Evolutionary conservation across 106 monocot genomes (phyloP), one percentile per base, ranked within the genome.

Genomic region (Dioscorea zingiberensis): DNA sequence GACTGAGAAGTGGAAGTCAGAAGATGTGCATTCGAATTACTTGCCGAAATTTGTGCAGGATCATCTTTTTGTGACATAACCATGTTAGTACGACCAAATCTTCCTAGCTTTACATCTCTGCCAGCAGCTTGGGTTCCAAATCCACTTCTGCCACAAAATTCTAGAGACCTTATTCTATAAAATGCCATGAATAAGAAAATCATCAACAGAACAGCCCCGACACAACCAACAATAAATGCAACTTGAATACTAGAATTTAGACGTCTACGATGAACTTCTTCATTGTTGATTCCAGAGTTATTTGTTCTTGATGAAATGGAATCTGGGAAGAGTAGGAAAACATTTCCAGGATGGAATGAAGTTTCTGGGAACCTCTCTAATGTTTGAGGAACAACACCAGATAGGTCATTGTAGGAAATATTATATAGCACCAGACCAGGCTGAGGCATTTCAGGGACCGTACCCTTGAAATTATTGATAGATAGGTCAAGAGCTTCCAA

Each of bases 291-390:
- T 57, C 21, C 72, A 29, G 67, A 21, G 64, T 58, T 69, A 68
- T 63, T 69, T 48, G 62, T 64, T 66, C 69, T 70, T 48, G 69
- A 22, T 24, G 84, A 51, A 7, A 61, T 47, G 26, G 24, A 63
- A 44, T 64, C 71, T 21, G 87, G 74, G 13, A 72, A 62, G 22
- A 81, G 44, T 58, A 88, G 71, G 19, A 67, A 55, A 49, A 38
- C 4, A 64, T 97, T 97, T 69, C 95, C 95, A 55, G 95, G 95
- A 75, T 71, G 65, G 76, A 97, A 91, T 66, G 84, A 83, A n/a
- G 71, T 49, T 23, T 2, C 21, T 48, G 83, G 85, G 59, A 97
- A 92, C 66, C 55, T 81, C 59, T 53, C 70, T 66, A 91, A 67
- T 72, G 60, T 78, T 67, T 61, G 48, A 63, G 95, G 95, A 53